Evolutionary conservation across 1,139 yeast genomes (phyloP), one percentile per base, ranked within the genome.

Genomic region (Zygotorulaspora mrakii): DNA sequence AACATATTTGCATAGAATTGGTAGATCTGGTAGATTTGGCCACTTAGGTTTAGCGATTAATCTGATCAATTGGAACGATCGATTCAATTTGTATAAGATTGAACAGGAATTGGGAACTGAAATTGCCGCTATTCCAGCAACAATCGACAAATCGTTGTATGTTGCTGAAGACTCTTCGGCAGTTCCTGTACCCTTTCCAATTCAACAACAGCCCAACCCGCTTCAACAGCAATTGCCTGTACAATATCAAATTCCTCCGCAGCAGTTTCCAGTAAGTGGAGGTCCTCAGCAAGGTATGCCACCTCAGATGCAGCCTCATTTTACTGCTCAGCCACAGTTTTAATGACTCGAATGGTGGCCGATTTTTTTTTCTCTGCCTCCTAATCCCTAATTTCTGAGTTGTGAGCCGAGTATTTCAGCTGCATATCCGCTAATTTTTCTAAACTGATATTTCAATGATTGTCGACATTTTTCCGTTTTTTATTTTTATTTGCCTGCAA

Each of bases 11-110:
- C 98, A 91, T 69, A 85, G 98, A 76, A 94, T 91, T 59, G 97
- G 99, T 73, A 89, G 99, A 73, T 88, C 96, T 3, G 99, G 98
- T 55, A 84, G 98, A 74, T 91, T 88, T 63, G 98, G 98, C 53
- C 98, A 94, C 65, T 78, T 89, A 62, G 98, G 98, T 73, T 76
- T 91, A 63, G 98, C 98, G 31, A 89, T 91, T 61, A 94, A 91
- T 67, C 77, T 91, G 58, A 88, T 91, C 71, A 86, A 89, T 65
- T 91, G 97, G 96, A 82, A 88, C 59, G 98, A 94, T 64, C 79
- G 97, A 62, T 88, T 85, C 68, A 86, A 84, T 59, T 74, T 91
- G 59, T 91, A 88, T 69, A 87, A 87, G 67, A 89, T 91, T 57
- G 98, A 91, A 67, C 96, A 89, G 67, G 98, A 91, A 67, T 77